Percentiles rank a stretch among this genome's conserved stretches.
Evolutionary conservation across 768 basidiomycete species (phyloP).

Genomic region (Artomyces pyxidatus): DNA sequence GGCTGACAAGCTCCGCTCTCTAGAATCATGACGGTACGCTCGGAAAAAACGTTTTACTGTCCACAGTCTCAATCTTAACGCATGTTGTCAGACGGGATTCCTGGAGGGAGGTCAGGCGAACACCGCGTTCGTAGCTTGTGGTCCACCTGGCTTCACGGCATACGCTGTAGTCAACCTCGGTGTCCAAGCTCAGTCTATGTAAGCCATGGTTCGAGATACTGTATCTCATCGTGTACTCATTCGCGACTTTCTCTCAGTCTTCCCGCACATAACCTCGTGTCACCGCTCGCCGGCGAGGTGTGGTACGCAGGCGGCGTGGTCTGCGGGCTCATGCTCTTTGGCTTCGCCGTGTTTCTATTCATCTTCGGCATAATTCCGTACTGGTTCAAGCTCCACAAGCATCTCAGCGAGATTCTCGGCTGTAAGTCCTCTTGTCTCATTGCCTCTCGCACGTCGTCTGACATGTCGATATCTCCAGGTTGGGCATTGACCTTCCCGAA

Average conservation of each 20-base stretch:
- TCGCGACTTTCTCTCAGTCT: constrained; percentile 19
- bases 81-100: constrained; percentile 31
- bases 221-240: not conserved
- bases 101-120: constrained; percentile 40
- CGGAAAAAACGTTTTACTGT: not conserved
- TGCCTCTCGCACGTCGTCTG: not conserved
- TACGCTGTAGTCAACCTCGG: constrained; percentile 39
- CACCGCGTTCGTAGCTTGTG: constrained; percentile 39
- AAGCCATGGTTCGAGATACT: constrained; percentile 6
- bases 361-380: constrained; percentile 36
- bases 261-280: constrained; percentile 27
- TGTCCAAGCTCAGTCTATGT: constrained; percentile 31
- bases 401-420: constrained; percentile 37
- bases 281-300: constrained; percentile 33
- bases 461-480: constrained; percentile 21
- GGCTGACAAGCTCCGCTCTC: not conserved
- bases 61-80: not conserved
- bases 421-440: constrained; percentile 23
- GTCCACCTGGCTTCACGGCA: constrained; percentile 43
- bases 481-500: constrained; percentile 43
- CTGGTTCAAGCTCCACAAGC: constrained; percentile 42
- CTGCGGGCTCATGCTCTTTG: constrained; percentile 32
- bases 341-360: constrained; percentile 41
- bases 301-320: constrained; percentile 37
- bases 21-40: constrained; percentile 32